Evolutionary conservation across 2,329 filamentous ascomycete species (phyloP).

Genomic region (Trichoderma endophyticum): DNA sequence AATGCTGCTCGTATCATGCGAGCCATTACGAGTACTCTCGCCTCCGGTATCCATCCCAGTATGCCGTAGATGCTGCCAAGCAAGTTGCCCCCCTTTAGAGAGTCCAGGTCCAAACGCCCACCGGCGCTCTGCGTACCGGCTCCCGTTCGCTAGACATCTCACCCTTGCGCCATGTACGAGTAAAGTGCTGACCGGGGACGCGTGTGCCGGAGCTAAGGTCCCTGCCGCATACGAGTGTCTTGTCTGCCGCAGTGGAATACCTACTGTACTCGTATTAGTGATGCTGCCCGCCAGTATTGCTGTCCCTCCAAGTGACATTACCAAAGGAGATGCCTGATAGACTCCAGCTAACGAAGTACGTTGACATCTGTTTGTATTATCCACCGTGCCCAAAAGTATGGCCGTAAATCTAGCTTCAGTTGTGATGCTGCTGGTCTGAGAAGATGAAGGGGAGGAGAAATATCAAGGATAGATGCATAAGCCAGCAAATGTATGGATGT

Average conservation of each 20-base stretch:
- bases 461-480: neutral
- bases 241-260: neutral
- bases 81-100: neutral
- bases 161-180: neutral
- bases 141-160: neutral
- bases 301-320: neutral
- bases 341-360: neutral
- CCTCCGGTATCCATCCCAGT: neutral
- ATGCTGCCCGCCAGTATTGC: neutral
- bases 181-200: conserved; percentile 10
- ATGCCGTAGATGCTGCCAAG: neutral
- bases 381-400: neutral
- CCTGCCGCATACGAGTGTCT: neutral
- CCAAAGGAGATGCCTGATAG: neutral
- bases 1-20: neutral
- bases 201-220: conserved; percentile 9
- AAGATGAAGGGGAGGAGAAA: neutral
- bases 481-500: neutral
- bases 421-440: neutral
- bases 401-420: neutral
- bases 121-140: neutral
- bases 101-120: neutral
- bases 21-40: neutral
- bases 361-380: neutral
- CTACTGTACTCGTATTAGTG: neutral